Percentiles rank a stretch among this genome's conserved stretches.
These are phyloP conservation scores for Arthrobotrys pseudoclavata DNA, from an alignment of 2,329 filamentous ascomycete genomes.

Conservation along the genomic window DNA sequence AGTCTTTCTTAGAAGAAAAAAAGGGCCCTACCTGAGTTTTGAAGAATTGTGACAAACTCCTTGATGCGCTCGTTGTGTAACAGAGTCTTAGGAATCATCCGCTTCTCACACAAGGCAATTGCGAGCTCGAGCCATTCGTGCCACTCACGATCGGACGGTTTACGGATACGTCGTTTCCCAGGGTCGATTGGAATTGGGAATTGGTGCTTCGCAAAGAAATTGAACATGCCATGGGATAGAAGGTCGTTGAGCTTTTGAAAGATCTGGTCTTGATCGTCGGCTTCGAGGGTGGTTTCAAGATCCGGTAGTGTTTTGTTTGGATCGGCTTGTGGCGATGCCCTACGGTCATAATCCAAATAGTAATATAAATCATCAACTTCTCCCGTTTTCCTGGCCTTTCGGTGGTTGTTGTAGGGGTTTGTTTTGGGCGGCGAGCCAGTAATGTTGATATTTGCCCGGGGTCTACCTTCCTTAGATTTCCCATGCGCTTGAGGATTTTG, in stretches of 20 bases:
- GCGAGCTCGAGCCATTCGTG: conserved; percentile 59
- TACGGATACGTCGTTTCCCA: conserved; percentile 57
- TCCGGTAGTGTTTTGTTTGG: conserved; percentile 51
- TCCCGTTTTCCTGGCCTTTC: conserved; percentile 54
- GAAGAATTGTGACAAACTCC: conserved; percentile 58
- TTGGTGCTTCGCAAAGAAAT: conserved; percentile 58
- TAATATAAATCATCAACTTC: conserved; percentile 59
- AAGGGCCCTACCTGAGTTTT: conserved; percentile 44
- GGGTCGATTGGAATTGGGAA: conserved; percentile 59
- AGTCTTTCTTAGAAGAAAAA: neutral
- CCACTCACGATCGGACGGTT: conserved; percentile 59
- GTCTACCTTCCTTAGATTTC: conserved; percentile 48
- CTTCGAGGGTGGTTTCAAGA: conserved; percentile 56
- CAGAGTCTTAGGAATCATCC: conserved; percentile 56
- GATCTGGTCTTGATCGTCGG: conserved; percentile 56
- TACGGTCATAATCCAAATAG: conserved; percentile 54
- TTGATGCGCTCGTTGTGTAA: conserved; percentile 60
- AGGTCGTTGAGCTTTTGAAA: conserved; percentile 56
- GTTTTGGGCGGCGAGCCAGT: conserved; percentile 50
- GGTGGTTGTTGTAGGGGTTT: conserved; percentile 57
- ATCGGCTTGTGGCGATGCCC: conserved; percentile 47
- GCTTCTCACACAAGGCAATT: conserved; percentile 58
- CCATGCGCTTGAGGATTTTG: conserved; percentile 36
- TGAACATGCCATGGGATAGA: conserved; percentile 58
- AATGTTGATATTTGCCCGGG: conserved; percentile 40